Base-by-base conservation (phyloP, 441 rosid species). In the Euphorbia celastroides region DNA sequence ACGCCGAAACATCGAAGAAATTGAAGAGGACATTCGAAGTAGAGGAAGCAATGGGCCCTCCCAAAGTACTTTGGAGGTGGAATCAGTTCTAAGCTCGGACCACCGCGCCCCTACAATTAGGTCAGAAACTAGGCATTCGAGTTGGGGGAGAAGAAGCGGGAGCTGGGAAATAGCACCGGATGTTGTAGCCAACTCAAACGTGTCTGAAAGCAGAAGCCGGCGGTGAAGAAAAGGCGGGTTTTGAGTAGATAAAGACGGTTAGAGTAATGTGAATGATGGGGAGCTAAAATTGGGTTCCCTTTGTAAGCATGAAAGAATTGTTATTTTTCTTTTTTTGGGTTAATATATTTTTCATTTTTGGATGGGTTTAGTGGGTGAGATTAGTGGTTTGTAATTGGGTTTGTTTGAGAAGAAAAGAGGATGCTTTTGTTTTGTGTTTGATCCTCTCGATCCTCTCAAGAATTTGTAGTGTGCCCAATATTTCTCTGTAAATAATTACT, bases 91-190 rank as follows among this genome's bases (percentile, higher is more conserved):
- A 55, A 72, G 76, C 58, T 75, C 86, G 25, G 87, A 78, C 71
- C 86, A 79, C 62, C 84, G 86, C 77, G 92, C 86, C 66, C 83
- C 90, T 7, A 79, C 86, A 1, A 78, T 81, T 69, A 76, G 79
- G 62, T 76, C 89, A 14, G 91, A 90, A 4, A 75, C 80, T 3
- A 74, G 96, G 64, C 88, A 86, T 19, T 79, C 87, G 25, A 86
- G 90, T 67, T 80, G 85, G 91, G 95, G 86, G 72, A 75, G 84
- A 75, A 86, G 89, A 87, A 86, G 84, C 65, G 84, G 85, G 59
- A 77, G 83, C 77, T 85, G 89, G 79, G 96, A 91, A 69, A 82
- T 82, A 22, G 82, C 90, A 20, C 62, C 87, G 0, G 92, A 89
- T 2, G 77, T 74, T n/a, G 76, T 78, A 0, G 82, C 79, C 19